phyloP scores from a whole-genome alignment of 192 early-diverging fungal genomes.

The Coemansia sp. region DNA sequence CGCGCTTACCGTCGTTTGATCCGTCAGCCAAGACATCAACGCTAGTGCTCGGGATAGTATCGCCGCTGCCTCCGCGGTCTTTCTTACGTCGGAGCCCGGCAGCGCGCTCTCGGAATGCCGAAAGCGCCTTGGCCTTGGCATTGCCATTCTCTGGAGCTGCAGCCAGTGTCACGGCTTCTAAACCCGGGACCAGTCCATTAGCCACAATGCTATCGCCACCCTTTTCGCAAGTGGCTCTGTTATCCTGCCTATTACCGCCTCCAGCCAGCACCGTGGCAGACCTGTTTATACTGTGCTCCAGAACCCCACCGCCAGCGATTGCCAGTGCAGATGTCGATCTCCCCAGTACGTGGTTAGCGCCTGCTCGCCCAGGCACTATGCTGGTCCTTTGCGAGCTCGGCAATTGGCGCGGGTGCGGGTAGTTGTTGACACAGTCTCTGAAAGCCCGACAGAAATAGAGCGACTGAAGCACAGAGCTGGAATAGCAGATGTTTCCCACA shows the following conservation, averaged over 20 bases:
- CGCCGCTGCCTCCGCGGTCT: constrained; percentile 21
- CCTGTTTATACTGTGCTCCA: not conserved
- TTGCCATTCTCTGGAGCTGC: not conserved
- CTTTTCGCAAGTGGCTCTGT: not conserved
- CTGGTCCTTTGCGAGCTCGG: constrained; percentile 8
- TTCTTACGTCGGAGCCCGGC: constrained; percentile 40
- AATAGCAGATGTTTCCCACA: constrained; percentile 75
- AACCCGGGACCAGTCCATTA: not conserved
- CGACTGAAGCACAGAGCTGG: constrained; percentile 94
- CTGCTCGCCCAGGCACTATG: constrained; percentile 5
- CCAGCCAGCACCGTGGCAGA: not conserved
- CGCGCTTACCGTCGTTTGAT: constrained; percentile 23
- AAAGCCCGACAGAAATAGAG: constrained; percentile 95
- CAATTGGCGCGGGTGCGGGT: constrained; percentile 57
- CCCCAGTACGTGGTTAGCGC: constrained; percentile 1
- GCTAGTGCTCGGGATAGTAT: not conserved
- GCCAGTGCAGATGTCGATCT: constrained; percentile 8
- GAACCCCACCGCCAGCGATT: not conserved
- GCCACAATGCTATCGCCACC: not conserved
- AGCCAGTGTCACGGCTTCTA: constrained; percentile 3
- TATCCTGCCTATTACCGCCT: not conserved
- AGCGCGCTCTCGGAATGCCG: constrained; percentile 34
- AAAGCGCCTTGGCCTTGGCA: constrained; percentile 14
- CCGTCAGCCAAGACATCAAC: not conserved
- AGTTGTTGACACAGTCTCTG: constrained; percentile 84